Conservation (phyloP, 345 rosid species). For the Eucalyptus curtisii region DNA sequence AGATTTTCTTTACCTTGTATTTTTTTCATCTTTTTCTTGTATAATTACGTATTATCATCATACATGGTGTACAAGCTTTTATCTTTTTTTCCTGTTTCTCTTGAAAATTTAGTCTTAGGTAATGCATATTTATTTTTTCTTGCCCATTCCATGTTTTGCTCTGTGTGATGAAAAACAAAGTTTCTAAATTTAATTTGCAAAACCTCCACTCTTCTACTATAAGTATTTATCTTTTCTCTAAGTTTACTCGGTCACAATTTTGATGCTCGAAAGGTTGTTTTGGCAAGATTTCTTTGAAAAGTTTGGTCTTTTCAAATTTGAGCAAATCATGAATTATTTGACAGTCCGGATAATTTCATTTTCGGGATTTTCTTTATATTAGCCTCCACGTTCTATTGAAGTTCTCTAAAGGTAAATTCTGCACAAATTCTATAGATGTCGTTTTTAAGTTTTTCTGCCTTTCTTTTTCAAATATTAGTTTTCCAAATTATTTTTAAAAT, state of each 20-base stretch:
- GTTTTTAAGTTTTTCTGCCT: too few species aligned
- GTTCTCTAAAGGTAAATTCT: neutral
- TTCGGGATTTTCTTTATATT: too few species aligned
- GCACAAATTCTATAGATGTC: neutral
- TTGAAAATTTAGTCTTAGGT: neutral
- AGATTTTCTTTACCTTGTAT: neutral
- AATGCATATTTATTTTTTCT: neutral
- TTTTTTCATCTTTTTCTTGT: too few species aligned
- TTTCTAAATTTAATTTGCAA: too few species aligned
- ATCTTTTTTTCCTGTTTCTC: neutral
- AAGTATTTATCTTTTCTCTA: too few species aligned
- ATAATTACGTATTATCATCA: neutral
- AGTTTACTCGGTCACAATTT: too few species aligned
- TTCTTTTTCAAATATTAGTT: neutral
- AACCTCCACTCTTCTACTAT: too few species aligned
- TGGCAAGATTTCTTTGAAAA: too few species aligned
- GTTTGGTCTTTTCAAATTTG: too few species aligned
- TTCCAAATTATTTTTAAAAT: neutral
- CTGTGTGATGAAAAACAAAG: too few species aligned
- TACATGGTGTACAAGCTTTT: neutral
- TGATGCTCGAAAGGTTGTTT: too few species aligned
- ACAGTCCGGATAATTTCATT: too few species aligned
- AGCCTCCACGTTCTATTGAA: neutral
- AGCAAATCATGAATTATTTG: neutral
- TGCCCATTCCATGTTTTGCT: neutral